These are phyloP conservation scores for Lophium mytilinum DNA, from an alignment of 495 filamentous ascomycete species.

Conservation along the genomic window DNA sequence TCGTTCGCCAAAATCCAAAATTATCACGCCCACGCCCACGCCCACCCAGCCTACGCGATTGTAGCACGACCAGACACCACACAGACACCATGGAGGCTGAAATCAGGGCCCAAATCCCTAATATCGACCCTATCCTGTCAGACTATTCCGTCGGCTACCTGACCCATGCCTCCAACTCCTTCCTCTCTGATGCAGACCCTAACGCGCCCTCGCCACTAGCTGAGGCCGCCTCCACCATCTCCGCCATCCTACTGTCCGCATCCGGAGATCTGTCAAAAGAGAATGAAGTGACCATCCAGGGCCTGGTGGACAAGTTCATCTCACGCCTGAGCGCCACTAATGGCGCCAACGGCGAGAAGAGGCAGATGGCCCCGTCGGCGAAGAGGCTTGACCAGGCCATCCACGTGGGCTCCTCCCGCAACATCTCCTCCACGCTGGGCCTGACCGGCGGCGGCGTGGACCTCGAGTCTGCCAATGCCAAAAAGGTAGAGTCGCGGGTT, in stretches of 20 bases:
- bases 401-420: slow-evolving; percentile 86
- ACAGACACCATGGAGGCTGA: slow-evolving; percentile 69
- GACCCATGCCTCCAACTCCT: slow-evolving; percentile 80
- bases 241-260: slow-evolving; percentile 79
- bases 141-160: slow-evolving; percentile 94
- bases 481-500: slow-evolving; percentile 95
- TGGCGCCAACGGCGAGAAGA: slow-evolving; percentile 60
- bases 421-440: slow-evolving; percentile 90
- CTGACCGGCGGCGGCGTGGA: slow-evolving; percentile 79
- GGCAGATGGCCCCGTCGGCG: slow-evolving; percentile 63
- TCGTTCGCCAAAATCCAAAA: background rate
- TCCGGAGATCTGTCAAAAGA: slow-evolving; percentile 66
- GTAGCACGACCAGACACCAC: background rate
- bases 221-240: slow-evolving; percentile 78
- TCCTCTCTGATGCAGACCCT: slow-evolving; percentile 65
- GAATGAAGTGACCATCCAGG: slow-evolving; percentile 68
- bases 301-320: slow-evolving; percentile 86
- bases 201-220: slow-evolving; percentile 61
- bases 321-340: slow-evolving; percentile 65
- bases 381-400: slow-evolving; percentile 89
- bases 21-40: background rate
- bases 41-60: background rate
- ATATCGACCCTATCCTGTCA: slow-evolving; percentile 80
- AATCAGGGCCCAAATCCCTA: slow-evolving; percentile 77
- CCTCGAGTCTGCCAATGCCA: slow-evolving; percentile 79